Base-by-base conservation (phyloP, 2,329 filamentous ascomycete genomes). In the Colletotrichum zoysiae region DNA sequence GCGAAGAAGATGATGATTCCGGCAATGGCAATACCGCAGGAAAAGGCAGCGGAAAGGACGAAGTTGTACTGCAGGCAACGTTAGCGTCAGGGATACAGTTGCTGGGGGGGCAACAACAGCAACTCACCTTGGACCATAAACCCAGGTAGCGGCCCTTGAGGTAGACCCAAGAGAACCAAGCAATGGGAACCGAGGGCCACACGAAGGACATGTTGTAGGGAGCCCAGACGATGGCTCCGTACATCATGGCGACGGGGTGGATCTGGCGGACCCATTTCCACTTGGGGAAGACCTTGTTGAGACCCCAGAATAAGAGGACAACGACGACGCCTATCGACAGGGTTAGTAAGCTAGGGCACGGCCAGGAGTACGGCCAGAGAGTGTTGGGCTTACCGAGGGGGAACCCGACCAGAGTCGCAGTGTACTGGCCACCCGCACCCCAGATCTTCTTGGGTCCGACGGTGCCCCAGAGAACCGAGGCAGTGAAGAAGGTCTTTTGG, bases 201-300 rank as follows among this genome's bases (percentile, higher is more conserved):
- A 83, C 76, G 74, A 87, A 88, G 16, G 80, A 81, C 77, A 88
- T 79, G 77, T 85, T 88, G 76, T 85, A 87, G 0, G 82, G 84
- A 0, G 83, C 80, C 80, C 82, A 84, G 50, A 77, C 74, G 46
- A 83, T 75, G 12, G 78, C 78, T 2, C 84, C 84, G 63, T 80
- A 81, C 60, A 85, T 76, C 8, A 85, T 71, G 11, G 83, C 81
- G 1, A 86, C 82, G 8, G 84, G 79, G 65, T 86, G 84, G 0
- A 84, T 74, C 68, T 84, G 81, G 38, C 84, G 77, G 18, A 84
- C 66, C 58, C 79, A 65, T 11, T 75, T 77, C 71, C 70, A 79
- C 48, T 75, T 78, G 30, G 79, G 81, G 33, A 78, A 80, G 30
- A 71, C 74, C 72, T 77, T 82, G 48, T 79, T 79, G 3, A 82